Conservation (phyloP, 2,329 filamentous ascomycete genomes). For the Plectosphaerella plurivora region DNA sequence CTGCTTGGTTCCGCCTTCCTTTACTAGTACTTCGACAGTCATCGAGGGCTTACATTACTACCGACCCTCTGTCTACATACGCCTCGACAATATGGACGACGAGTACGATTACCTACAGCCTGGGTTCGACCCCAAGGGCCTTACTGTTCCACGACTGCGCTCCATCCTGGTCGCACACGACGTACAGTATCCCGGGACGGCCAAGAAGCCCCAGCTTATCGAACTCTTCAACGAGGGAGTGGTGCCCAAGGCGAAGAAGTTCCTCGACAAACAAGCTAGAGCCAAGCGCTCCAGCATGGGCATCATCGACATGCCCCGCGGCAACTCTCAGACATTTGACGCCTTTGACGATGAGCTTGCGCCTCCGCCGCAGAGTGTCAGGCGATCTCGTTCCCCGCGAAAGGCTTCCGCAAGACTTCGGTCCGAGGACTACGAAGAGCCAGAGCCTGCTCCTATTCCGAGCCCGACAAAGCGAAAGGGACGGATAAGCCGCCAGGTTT, state of each 20-base stretch:
- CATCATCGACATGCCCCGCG: conserved; percentile 58
- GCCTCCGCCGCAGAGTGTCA: conserved; percentile 43
- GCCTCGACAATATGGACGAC: conserved; percentile 33
- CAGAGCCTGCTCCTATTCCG: conserved; percentile 19
- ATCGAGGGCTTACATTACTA: too few species aligned
- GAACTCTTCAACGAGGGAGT: conserved; percentile 78
- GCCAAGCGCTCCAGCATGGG: conserved; percentile 85
- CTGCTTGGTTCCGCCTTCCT: background rate
- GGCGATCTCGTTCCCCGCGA: conserved; percentile 50
- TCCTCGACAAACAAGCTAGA: conserved; percentile 69
- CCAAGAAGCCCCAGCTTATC: conserved; percentile 87
- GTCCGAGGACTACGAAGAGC: conserved; percentile 40
- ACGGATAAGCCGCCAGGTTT: conserved; percentile 49
- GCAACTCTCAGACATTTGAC: conserved; percentile 62
- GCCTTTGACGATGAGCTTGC: conserved; percentile 54
- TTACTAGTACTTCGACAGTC: background rate
- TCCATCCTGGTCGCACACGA: conserved; percentile 89
- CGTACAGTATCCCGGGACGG: conserved; percentile 77
- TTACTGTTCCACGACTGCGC: conserved; percentile 85
- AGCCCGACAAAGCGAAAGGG: conserved; percentile 53
- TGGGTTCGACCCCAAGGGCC: conserved; percentile 75
- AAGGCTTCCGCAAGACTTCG: conserved; percentile 49
- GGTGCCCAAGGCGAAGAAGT: conserved; percentile 70
- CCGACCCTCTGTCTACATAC: background rate
- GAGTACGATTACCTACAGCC: conserved; percentile 75